A percentile compares a stretch with the other conserved stretches of the same genome.
phyloP scores from a whole-genome alignment of 441 rosid genomes.

The Bocquillonia castaneifolia region DNA sequence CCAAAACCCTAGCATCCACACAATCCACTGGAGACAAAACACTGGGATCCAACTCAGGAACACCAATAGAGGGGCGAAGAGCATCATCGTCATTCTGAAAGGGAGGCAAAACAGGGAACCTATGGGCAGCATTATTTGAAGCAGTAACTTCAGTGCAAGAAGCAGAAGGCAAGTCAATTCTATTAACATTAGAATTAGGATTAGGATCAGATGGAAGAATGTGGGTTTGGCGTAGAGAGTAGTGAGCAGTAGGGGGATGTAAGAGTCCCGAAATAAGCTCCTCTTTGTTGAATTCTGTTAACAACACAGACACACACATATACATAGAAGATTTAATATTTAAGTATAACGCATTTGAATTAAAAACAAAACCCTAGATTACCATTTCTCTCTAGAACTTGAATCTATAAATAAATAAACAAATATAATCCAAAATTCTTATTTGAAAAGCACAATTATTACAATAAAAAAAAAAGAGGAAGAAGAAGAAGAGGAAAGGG shows the following conservation, averaged over 20 bases:
- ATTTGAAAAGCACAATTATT: no score
- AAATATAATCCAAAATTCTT: neutral
- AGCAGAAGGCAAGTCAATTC: slow-evolving; percentile 31
- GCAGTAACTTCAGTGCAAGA: slow-evolving; percentile 25
- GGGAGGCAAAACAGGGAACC: slow-evolving; percentile 32
- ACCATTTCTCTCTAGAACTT: no score
- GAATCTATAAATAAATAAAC: no score
- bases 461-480: neutral
- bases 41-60: slow-evolving; percentile 34
- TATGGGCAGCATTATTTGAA: slow-evolving; percentile 32
- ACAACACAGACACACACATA: slow-evolving; percentile 11
- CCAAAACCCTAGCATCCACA: slow-evolving; percentile 31
- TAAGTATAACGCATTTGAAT: neutral
- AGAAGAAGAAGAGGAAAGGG: neutral
- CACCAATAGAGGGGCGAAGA: slow-evolving; percentile 24
- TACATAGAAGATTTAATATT: no score
- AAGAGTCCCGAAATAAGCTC: slow-evolving; percentile 60
- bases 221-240: slow-evolving; percentile 33
- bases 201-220: slow-evolving; percentile 27
- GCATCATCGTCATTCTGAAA: slow-evolving; percentile 19
- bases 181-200: no score
- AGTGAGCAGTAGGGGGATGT: slow-evolving; percentile 36
- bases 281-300: slow-evolving; percentile 57
- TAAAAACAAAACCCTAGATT: neutral
- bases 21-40: slow-evolving; percentile 48